A percentile compares a stretch with the other conserved stretches of the same genome.
phyloP scores from a whole-genome alignment of 2,329 filamentous ascomycete species.

The Cucurbitaria berberidis region DNA sequence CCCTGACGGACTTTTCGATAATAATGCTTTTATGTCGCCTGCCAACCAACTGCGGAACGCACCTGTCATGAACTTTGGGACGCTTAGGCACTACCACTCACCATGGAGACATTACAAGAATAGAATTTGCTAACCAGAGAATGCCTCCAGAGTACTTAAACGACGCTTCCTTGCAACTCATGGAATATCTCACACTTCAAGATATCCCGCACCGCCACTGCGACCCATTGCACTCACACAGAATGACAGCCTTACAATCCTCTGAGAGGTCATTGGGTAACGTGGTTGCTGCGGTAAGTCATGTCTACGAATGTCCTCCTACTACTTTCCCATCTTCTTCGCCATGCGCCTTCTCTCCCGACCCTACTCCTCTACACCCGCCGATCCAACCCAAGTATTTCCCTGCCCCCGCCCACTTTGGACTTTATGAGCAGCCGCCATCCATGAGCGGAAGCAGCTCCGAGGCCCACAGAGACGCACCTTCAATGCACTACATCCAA shows the following conservation, averaged over 20 bases:
- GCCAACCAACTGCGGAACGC: constrained; percentile 8
- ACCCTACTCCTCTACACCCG: constrained; percentile 2
- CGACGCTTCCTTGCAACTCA: constrained; percentile 14
- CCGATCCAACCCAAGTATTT: background rate
- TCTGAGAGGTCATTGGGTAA: constrained; percentile 29
- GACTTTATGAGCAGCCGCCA: background rate
- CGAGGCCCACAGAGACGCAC: background rate
- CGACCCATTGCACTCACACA: constrained; percentile 34
- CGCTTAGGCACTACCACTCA: constrained; percentile 6
- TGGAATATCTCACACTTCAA: constrained; percentile 50
- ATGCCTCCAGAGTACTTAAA: constrained; percentile 20
- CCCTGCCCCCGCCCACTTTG: constrained; percentile 3
- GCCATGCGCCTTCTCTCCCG: background rate
- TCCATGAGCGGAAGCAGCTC: background rate
- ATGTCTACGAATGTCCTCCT: constrained; percentile 3
- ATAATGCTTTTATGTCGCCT: background rate
- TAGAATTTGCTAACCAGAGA: constrained; percentile 5
- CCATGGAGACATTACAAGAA: constrained; percentile 6
- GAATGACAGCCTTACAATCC: constrained; percentile 35
- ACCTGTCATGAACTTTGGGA: constrained; percentile 20
- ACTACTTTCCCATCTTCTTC: constrained; percentile 14
- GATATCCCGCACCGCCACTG: constrained; percentile 45
- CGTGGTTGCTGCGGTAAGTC: constrained; percentile 41
- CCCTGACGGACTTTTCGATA: too few relatives aligned
- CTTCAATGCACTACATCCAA: background rate